Evolutionary conservation across 1,284 basidiomycete genomes (phyloP).

Genomic region (Ustilago sp.): DNA sequence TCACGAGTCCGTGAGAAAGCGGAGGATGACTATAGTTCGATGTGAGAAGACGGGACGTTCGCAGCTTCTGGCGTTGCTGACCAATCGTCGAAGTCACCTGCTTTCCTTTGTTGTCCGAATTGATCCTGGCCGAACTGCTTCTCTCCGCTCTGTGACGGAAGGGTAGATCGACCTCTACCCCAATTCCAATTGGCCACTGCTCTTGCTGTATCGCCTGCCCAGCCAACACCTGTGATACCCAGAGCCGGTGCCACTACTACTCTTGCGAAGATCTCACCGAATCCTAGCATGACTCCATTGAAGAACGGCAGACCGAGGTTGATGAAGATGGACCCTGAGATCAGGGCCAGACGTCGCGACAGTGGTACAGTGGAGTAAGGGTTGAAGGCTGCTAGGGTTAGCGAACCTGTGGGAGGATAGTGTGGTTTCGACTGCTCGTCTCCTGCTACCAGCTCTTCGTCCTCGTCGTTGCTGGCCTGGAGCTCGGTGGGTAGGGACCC

Average conservation of each 20-base stretch:
- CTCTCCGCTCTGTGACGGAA: conserved; percentile 1
- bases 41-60: neutral
- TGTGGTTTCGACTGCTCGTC: conserved; percentile 12
- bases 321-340: conserved; percentile 86
- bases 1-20: too few species aligned
- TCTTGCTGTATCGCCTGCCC: conserved; percentile 40
- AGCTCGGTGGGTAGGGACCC: conserved; percentile 21
- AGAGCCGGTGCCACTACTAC: conserved; percentile 76
- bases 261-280: conserved; percentile 96
- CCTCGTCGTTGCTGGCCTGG: conserved; percentile 13
- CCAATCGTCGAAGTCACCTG: conserved; percentile 43
- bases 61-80: conserved; percentile 22
- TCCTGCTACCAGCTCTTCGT: conserved; percentile 10
- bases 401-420: conserved; percentile 60
- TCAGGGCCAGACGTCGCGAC: conserved; percentile 54
- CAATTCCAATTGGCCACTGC: conserved; percentile 42
- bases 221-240: conserved; percentile 49
- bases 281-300: conserved; percentile 97
- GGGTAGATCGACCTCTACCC: conserved; percentile 5
- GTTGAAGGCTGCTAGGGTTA: conserved; percentile 60
- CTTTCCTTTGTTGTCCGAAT: conserved; percentile 15
- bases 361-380: conserved; percentile 49
- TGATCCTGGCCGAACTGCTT: conserved; percentile 7
- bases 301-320: conserved; percentile 93
- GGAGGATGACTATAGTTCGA: conserved; percentile 12